Evolutionary conservation across 352 stramenopile species (phyloP), one percentile per base, ranked within the genome.

Genomic region (Pythium diclinum): DNA sequence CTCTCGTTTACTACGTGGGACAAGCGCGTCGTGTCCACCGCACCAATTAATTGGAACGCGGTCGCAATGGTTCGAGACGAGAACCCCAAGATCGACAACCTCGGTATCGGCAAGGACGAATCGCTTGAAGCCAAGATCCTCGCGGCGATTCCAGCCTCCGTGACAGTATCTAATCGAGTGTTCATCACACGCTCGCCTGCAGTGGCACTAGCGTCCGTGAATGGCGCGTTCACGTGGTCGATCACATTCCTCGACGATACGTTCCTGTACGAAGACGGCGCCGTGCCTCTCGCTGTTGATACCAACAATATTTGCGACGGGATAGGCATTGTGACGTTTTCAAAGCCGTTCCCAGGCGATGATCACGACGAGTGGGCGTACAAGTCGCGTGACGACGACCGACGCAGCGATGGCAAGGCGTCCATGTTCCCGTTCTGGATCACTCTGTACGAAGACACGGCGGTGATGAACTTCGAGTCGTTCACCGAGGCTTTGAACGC

Each of bases 361-460:
- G 72, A 85, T 49, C 53, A 52, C 3, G 77, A 88, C 47, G 56
- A 67, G 0, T 72, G 77, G 51, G 48, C 72, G 13, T 88, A 88
- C 58, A 34, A 56, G 1, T 57, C 73, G 0, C 60, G 68, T 2
- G 67, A 82, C 54, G 30, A 69, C 16, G 55, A 62, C 16, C 58
- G 16, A 1, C 63, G 63, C 0, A 58, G 34, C 1, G 70, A 64
- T 23, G 61, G 65, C 0, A 63, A 80, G 16, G 40, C 77, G 21
- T 74, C 74, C 10, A 89, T 93, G 73, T 87, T 90, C 28, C 87
- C 87, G 11, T 91, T 87, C 52, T 95, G 84, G 78, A 73, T 94
- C 33, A 67, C 94, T 61, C 64, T 95, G 5, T 92, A 89, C 47
- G 81, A 91, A n/a, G 69, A 74, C 28, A 67, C 73, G 0, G 61